Percentiles rank a stretch among this genome's conserved stretches.
phyloP scores from a whole-genome alignment of 495 filamentous ascomycete species.

The Lophiotrema nucula region DNA sequence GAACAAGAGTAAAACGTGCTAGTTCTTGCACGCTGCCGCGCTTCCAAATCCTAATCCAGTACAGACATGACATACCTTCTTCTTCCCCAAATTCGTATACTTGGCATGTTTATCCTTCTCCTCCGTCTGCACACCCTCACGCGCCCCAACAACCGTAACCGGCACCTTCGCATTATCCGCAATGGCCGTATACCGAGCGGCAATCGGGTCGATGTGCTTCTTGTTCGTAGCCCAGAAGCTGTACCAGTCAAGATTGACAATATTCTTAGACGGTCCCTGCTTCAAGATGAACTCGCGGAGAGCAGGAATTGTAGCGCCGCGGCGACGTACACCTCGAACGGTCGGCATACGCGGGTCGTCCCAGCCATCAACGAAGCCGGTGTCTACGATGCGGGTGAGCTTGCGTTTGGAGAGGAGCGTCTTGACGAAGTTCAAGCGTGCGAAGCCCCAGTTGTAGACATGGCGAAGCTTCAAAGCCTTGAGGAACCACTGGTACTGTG shows the following conservation, averaged over 20 bases:
- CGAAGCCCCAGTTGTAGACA: conserved; percentile 97
- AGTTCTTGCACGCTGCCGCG: too few species aligned
- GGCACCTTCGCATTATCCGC: conserved; percentile 64
- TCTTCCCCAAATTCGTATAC: conserved; percentile 77
- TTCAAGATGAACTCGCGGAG: conserved; percentile 90
- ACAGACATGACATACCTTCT: too few species aligned
- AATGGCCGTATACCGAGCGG: conserved; percentile 81
- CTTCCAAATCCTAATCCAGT: too few species aligned
- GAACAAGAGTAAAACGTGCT: too few species aligned
- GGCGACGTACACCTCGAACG: conserved; percentile 79
- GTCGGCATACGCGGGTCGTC: conserved; percentile 95
- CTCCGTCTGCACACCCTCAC: conserved; percentile 61
- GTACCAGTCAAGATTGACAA: conserved; percentile 88
- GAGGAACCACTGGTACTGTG: conserved; percentile 96
- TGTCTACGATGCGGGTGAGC: conserved; percentile 87
- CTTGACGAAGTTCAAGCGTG: conserved; percentile 91
- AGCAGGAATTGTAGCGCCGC: conserved; percentile 88
- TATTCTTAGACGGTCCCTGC: conserved; percentile 85
- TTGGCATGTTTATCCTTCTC: conserved; percentile 85
- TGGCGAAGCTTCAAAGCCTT: conserved; percentile 78
- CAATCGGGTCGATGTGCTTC: conserved; percentile 88
- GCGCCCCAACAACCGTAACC: conserved; percentile 67
- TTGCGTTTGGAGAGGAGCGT: conserved; percentile 93
- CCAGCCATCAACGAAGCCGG: conserved; percentile 86
- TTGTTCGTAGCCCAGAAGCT: conserved; percentile 93